Evolutionary conservation across 2,329 filamentous ascomycete species (phyloP).

Genomic region (Calonectria leucothoes): DNA sequence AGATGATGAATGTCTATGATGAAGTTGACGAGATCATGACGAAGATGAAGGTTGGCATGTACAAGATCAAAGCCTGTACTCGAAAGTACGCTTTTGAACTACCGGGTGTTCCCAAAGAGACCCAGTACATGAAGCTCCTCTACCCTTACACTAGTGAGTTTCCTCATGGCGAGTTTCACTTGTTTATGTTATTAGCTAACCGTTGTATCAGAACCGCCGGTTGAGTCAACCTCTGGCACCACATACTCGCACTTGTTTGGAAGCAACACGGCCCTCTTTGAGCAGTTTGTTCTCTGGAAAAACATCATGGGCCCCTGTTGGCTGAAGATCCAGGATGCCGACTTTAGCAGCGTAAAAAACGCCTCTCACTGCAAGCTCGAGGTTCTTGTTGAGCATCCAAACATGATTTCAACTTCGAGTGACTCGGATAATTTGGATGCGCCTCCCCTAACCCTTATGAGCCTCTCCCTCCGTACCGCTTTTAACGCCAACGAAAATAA

Average conservation of each 20-base stretch:
- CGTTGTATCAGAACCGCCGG: slow-evolving; percentile 64
- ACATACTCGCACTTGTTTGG: slow-evolving; percentile 97
- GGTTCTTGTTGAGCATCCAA: slow-evolving; percentile 82
- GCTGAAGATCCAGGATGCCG: slow-evolving; percentile 88
- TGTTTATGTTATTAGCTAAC: slow-evolving; percentile 28
- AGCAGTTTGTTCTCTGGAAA: slow-evolving; percentile 98
- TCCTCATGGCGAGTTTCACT: neutral
- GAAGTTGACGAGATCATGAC: slow-evolving; percentile 93
- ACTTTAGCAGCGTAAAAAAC: slow-evolving; percentile 88
- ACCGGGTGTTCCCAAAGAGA: slow-evolving; percentile 85
- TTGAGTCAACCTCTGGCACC: slow-evolving; percentile 82
- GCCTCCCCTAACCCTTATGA: slow-evolving; percentile 96
- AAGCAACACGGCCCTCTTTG: slow-evolving; percentile 91
- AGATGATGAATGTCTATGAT: slow-evolving; percentile 88
- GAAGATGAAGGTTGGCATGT: slow-evolving; percentile 84
- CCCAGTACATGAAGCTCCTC: slow-evolving; percentile 92
- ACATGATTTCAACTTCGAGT: slow-evolving; percentile 76
- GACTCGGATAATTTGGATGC: slow-evolving; percentile 85
- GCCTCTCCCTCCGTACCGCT: slow-evolving; percentile 85
- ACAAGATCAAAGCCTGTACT: slow-evolving; percentile 91
- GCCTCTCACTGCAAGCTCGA: slow-evolving; percentile 98
- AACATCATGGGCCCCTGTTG: slow-evolving; percentile 99
- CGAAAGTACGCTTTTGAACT: slow-evolving; percentile 98
- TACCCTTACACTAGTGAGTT: slow-evolving; percentile 85
- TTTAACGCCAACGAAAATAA: slow-evolving; percentile 95